Base-by-base conservation (phyloP, 2,329 filamentous ascomycete species). In the Coniochaeta sp. region DNA sequence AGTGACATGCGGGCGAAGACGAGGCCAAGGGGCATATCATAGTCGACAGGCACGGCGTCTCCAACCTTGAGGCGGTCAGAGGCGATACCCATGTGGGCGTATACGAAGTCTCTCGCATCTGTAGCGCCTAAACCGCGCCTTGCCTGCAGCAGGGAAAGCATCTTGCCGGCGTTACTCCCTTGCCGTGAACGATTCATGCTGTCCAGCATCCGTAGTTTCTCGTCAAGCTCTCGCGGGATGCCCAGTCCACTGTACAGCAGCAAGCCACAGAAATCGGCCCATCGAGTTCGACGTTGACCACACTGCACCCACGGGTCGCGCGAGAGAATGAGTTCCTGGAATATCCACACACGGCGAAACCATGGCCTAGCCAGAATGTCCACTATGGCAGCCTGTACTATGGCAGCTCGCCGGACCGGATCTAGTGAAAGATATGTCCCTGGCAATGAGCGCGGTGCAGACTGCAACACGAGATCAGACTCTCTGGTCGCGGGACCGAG, bases 341-440 rank as follows among this genome's bases (percentile, higher is more conserved):
- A 61, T 8, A 64, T 57, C 62, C 62, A 64, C 3, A 64, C 60
- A 16, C 62, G 60, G 6, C 33, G 19, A 54, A 64, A 64, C 62
- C 62, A 64, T 33, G 57, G 16, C 26, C 62, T 57, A n/a, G 22
- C 40, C 11, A 64, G 47, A 17, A 62, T 28, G 14, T 59, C 58
- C 43, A 26, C 1, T 11, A 26, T 47, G 11, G 43, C 43, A 26
- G 19, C 43, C 19, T 47, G 43, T 12, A 47, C 11, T 22, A 26
- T 26, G 26, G 43, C 43, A 26, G 9, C 43, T 26, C 43, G 43
- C 11, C 19, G n/a, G 43, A 7, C 43, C 19, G 26, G 19, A 16
- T 34, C 17, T 43, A 38, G 56, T 8, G 34, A 40, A n/a, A 34
- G 55, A 14, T 57, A 57, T 17, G 26, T 57, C 22, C 55, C 52